These are phyloP conservation scores for Tylopilus plumbeoviolaceoides DNA, from an alignment of 768 basidiomycete species.

Conservation along the genomic window DNA sequence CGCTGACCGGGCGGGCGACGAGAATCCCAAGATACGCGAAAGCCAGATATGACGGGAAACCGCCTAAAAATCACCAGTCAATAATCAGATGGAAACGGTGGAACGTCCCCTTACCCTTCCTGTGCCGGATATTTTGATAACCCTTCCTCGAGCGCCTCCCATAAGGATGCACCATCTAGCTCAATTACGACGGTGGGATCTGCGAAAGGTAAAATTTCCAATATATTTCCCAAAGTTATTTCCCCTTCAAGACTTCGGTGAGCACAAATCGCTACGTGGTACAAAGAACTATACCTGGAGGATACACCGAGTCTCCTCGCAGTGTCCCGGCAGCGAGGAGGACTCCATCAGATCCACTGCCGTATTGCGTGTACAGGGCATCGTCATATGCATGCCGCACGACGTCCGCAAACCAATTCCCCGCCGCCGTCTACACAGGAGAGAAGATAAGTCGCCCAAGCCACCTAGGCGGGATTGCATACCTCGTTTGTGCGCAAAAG, in stretches of 20 bases:
- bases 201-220: constrained; percentile 87
- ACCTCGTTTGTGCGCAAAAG: constrained; percentile 73
- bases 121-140: constrained; percentile 82
- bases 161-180: constrained; percentile 72
- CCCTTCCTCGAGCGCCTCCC: constrained; percentile 73
- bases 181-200: constrained; percentile 82
- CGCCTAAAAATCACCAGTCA: constrained; percentile 45
- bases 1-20: constrained; percentile 64
- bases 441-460: neutral
- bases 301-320: constrained; percentile 82
- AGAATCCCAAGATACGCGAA: constrained; percentile 89
- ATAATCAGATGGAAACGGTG: neutral
- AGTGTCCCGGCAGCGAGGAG: constrained; percentile 81
- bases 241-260: constrained; percentile 41
- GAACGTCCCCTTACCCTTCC: constrained; percentile 62
- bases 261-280: neutral
- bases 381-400: constrained; percentile 81
- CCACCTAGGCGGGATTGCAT: constrained; percentile 1
- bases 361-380: constrained; percentile 51
- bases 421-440: constrained; percentile 51
- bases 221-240: constrained; percentile 79
- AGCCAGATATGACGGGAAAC: constrained; percentile 86
- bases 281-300: constrained; percentile 52
- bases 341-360: constrained; percentile 72
- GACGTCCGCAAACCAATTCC: constrained; percentile 86